A percentile compares a stretch with the other conserved stretches of the same genome.
phyloP scores from a whole-genome alignment of 176 grass and related monocot species.

The Coix lacrymajobi region DNA sequence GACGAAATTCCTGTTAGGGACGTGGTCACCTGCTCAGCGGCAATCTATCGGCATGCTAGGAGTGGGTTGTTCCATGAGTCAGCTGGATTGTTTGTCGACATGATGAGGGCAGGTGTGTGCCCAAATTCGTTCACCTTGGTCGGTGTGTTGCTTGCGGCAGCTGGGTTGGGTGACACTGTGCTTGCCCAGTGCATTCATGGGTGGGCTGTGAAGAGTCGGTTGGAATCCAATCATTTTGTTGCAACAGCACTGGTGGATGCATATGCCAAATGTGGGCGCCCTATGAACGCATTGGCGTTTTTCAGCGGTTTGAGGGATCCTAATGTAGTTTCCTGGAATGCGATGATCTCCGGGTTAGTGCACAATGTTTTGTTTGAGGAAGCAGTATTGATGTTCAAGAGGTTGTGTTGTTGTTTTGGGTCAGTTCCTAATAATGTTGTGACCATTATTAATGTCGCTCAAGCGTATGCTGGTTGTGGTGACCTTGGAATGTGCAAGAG shows the following conservation, averaged over 20 bases:
- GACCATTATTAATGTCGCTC: conserved; percentile 45
- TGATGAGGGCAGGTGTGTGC: conserved; percentile 35
- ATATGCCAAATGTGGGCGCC: conserved; percentile 47
- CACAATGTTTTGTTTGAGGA: conserved; percentile 60
- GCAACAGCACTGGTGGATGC: conserved; percentile 52
- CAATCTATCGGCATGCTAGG: conserved; percentile 41
- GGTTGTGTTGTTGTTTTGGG: conserved; percentile 28
- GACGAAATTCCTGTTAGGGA: conserved; percentile 43
- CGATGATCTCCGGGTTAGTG: conserved; percentile 54
- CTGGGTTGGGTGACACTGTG: conserved; percentile 22
- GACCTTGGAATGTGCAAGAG: conserved; percentile 46
- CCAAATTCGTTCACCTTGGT: conserved; percentile 70
- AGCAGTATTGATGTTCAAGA: conserved; percentile 51
- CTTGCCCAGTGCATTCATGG: conserved; percentile 47
- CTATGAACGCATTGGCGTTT: conserved; percentile 32
- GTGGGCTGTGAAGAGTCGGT: conserved; percentile 38
- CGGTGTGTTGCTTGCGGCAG: conserved; percentile 13
- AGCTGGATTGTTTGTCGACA: conserved; percentile 27
- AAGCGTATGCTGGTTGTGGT: conserved; percentile 43
- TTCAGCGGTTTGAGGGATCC: conserved; percentile 39
- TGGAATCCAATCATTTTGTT: conserved; percentile 51
- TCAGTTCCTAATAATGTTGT: conserved; percentile 32
- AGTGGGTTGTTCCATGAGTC: conserved; percentile 22
- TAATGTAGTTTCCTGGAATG: conserved; percentile 58
- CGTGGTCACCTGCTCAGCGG: conserved; percentile 39